Percentiles rank a stretch among this genome's conserved stretches.
phyloP scores from a whole-genome alignment of 331 rosid genomes.

The Arachis monticola region DNA sequence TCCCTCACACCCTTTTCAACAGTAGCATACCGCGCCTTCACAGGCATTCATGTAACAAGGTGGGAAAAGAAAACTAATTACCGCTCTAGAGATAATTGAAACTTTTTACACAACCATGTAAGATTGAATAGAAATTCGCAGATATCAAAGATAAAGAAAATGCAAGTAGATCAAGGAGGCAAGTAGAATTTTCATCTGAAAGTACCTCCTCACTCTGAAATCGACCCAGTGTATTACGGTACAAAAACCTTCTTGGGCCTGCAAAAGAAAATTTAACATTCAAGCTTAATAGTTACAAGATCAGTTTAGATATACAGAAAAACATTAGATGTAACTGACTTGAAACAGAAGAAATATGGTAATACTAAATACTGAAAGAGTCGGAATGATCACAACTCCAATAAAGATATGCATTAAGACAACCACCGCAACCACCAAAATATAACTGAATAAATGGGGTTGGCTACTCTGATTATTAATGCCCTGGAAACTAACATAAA shows the following conservation, averaged over 20 bases:
- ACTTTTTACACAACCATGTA: not conserved
- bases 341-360: not conserved
- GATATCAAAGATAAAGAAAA: slow-evolving; percentile 27
- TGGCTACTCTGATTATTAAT: slow-evolving; percentile 15
- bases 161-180: slow-evolving; percentile 13
- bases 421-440: not conserved
- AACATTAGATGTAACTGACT: not conserved
- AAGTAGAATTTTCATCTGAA: slow-evolving; percentile 36
- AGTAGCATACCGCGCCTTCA: slow-evolving; percentile 68
- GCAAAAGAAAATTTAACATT: slow-evolving; percentile 27
- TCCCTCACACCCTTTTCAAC: slow-evolving; percentile 82
- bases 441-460: slow-evolving; percentile 3
- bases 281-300: slow-evolving; percentile 11
- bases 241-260: slow-evolving; percentile 91
- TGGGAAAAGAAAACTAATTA: slow-evolving; percentile 24
- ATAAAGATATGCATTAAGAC: slow-evolving; percentile 2
- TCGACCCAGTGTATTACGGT: slow-evolving; percentile 84
- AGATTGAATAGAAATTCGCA: not conserved
- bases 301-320: slow-evolving; percentile 16
- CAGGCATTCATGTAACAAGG: slow-evolving; percentile 32
- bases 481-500: not conserved
- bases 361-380: not conserved
- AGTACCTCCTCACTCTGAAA: slow-evolving; percentile 86
- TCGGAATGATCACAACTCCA: slow-evolving; percentile 1
- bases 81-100: slow-evolving; percentile 18